phyloP scores from a whole-genome alignment of 352 stramenopile species.

The Globisporangium barbulae region DNA sequence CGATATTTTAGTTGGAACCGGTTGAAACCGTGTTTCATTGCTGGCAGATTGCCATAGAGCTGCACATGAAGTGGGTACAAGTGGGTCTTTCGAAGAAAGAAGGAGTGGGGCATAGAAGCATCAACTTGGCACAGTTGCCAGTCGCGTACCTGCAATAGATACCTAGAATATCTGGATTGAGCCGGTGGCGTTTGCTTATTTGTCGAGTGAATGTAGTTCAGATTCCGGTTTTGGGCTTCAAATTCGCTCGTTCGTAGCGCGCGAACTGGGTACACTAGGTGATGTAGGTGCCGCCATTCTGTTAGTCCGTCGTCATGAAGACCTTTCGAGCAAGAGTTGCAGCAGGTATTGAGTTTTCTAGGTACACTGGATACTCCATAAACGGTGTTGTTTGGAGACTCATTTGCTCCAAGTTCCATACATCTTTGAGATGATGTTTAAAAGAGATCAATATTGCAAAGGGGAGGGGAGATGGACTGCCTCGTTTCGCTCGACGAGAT shows the following conservation, averaged over 20 bases:
- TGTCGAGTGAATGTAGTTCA: neutral
- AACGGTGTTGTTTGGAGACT: neutral
- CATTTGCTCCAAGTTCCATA: neutral
- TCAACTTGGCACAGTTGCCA: neutral
- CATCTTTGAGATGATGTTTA: neutral
- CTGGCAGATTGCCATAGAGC: neutral
- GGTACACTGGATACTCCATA: neutral
- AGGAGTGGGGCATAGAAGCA: neutral
- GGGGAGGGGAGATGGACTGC: neutral
- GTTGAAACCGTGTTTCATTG: too few species aligned
- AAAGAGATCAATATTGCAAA: neutral
- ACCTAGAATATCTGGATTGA: neutral
- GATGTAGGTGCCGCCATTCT: neutral
- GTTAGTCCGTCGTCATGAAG: neutral
- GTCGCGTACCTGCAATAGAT: neutral
- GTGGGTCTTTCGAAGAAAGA: neutral
- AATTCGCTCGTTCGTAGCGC: neutral
- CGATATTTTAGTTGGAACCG: neutral
- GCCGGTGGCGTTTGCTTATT: neutral
- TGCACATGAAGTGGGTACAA: neutral
- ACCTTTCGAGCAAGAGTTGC: neutral
- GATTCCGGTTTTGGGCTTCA: neutral
- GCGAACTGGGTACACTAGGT: constrained; percentile 6
- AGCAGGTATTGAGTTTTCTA: neutral
- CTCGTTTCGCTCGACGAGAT: neutral